Evolutionary conservation across 1,284 basidiomycete species (phyloP), one percentile per base, ranked within the genome.

Genomic region (Ustilago trichophora): DNA sequence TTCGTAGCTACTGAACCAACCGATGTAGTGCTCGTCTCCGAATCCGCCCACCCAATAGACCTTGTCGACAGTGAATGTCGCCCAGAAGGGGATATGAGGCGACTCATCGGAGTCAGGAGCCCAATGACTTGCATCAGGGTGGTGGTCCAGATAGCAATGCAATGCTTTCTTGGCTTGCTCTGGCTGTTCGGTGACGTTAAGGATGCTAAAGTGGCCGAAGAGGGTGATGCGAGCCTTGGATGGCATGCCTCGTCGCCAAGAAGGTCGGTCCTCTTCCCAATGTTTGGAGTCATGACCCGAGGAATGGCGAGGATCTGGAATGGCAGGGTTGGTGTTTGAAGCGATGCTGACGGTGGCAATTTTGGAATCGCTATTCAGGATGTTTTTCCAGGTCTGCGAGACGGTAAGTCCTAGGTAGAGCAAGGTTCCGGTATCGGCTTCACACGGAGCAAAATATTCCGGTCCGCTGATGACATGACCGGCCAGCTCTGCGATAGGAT

Each of bases 1-100:
- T 16, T 58, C 51, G 9, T 67, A 57, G 43, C 55, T 45, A 26
- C 48, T 53, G 40, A 81, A 55, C 67, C 70, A 66, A 19, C 79
- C 78, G 24, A 81, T 81, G 34, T 60, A 65, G 58, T 79, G 78
- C 55, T 81, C 79, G 46, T 81, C 79, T 9, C 79, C 78, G 24
- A 77, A 81, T 21, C 79, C 79, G 8, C 79, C 79, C 0, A 81
- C 72, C 44, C 70, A 72, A 48, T 79, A 80, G 10, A 75, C 64
- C 42, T 54, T 48, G 31, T 73, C 42, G 24, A 75, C 67, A 19
- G 38, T 43, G 54, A 81, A 76, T 5, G 59, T 62, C 22, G 75
- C 72, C 75, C 75, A 81, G 21, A 72, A 51, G 3, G 77, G 75
- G 3, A 62, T 32, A 43, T 81, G 79, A 3, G 78, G 79, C 9